Percentiles rank a stretch among this genome's conserved stretches.
These are phyloP conservation scores for Colletotrichum lentis DNA, from an alignment of 2,329 filamentous ascomycete genomes.

Conservation along the genomic window DNA sequence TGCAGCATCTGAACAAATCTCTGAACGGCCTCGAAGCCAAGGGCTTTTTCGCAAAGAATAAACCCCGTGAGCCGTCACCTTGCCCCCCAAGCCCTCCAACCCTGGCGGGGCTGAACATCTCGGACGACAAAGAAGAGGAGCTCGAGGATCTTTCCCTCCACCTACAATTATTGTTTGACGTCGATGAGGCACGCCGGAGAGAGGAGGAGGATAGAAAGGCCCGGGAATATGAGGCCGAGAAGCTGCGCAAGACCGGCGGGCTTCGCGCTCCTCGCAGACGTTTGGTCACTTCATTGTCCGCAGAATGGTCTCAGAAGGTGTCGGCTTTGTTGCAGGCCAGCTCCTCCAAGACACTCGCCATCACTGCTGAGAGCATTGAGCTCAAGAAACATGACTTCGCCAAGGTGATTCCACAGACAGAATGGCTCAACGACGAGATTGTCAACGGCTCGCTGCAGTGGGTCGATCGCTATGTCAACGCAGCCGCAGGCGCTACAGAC, in stretches of 20 bases:
- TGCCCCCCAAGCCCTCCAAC: slow-evolving; percentile 18
- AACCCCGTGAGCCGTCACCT: neutral
- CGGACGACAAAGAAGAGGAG: slow-evolving; percentile 36
- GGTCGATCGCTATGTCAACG: slow-evolving; percentile 67
- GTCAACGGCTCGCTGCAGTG: slow-evolving; percentile 72
- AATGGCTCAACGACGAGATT: slow-evolving; percentile 81
- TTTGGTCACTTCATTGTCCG: slow-evolving; percentile 25
- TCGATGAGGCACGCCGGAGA: slow-evolving; percentile 27
- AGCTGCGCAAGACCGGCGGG: slow-evolving; percentile 31
- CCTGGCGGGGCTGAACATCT: slow-evolving; percentile 28
- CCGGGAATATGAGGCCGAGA: slow-evolving; percentile 13
- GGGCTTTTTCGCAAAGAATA: slow-evolving; percentile 3
- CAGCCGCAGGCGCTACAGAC: slow-evolving; percentile 61
- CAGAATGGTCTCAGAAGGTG: slow-evolving; percentile 26
- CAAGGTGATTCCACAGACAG: slow-evolving; percentile 63
- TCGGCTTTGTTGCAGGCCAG: slow-evolving; percentile 9
- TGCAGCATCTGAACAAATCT: slow-evolving; percentile 22
- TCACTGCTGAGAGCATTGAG: slow-evolving; percentile 31
- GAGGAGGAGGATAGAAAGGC: slow-evolving; percentile 32
- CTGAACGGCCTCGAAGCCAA: slow-evolving; percentile 23
- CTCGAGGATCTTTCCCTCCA: slow-evolving; percentile 36
- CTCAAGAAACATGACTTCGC: slow-evolving; percentile 65
- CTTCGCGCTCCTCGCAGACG: slow-evolving; percentile 28
- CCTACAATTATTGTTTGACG: slow-evolving; percentile 32
- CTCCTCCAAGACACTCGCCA: slow-evolving; percentile 19